Conservation (phyloP, 2,329 filamentous ascomycete genomes). For the Mollisiaceae sp. region DNA sequence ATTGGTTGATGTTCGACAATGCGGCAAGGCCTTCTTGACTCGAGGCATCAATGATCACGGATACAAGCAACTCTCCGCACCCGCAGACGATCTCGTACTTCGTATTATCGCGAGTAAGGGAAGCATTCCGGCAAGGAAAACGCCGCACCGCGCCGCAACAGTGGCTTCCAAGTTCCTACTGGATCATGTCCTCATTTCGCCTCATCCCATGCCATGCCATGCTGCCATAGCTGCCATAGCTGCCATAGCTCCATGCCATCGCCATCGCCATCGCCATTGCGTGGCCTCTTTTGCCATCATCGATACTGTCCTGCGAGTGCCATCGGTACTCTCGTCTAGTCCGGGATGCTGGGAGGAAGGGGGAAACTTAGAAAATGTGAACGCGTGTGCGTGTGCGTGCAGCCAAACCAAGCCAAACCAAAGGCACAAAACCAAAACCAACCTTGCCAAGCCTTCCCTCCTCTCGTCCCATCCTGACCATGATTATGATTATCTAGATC, state of each 20-base stretch:
- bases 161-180: conserved; percentile 1
- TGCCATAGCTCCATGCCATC: background rate
- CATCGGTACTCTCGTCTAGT: background rate
- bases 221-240: too few species aligned
- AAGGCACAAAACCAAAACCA: background rate
- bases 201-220: conserved; percentile 5
- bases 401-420: background rate
- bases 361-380: background rate
- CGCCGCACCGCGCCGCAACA: background rate
- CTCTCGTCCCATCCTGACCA: too few species aligned
- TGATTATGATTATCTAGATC: too few species aligned
- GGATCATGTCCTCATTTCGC: conserved; percentile 4
- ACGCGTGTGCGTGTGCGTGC: background rate
- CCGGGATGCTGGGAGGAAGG: background rate
- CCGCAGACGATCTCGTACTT: background rate
- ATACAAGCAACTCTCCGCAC: too few species aligned
- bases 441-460: too few species aligned
- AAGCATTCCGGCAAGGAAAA: background rate
- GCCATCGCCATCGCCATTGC: too few species aligned
- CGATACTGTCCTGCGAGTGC: too few species aligned
- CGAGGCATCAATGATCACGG: too few species aligned
- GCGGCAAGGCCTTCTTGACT: background rate
- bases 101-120: background rate
- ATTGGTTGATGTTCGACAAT: background rate
- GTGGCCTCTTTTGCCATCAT: too few species aligned